Evolutionary conservation across 2,329 filamentous ascomycete genomes (phyloP).

Genomic region (Cytospora piceae): DNA sequence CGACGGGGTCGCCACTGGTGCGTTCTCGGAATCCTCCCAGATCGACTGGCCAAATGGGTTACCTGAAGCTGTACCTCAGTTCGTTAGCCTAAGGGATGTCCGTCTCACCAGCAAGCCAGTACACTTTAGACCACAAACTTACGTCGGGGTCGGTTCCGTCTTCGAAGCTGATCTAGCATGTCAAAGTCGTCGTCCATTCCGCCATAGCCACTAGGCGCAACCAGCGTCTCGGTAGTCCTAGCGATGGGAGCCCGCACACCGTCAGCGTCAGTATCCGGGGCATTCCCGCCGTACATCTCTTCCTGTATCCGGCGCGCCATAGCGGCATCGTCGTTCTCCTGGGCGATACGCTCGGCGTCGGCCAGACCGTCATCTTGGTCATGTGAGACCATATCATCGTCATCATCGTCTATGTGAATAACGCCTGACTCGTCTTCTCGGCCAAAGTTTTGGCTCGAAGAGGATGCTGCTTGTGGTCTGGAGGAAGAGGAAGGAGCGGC

Average conservation of each 20-base stretch:
- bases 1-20: not conserved
- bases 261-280: constrained; percentile 46
- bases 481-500: constrained; percentile 37
- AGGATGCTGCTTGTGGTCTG: constrained; percentile 32
- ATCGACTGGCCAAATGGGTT: constrained; percentile 47
- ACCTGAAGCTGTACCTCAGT: constrained; percentile 17
- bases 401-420: constrained; percentile 78
- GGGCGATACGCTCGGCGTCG: constrained; percentile 50
- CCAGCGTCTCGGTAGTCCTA: constrained; percentile 86
- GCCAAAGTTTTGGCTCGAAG: constrained; percentile 39
- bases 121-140: constrained; percentile 22
- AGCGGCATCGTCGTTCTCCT: constrained; percentile 86
- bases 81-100: constrained; percentile 14
- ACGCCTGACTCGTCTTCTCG: constrained; percentile 61
- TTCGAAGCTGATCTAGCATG: constrained; percentile 68
- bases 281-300: constrained; percentile 74
- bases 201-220: constrained; percentile 67
- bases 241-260: constrained; percentile 88
- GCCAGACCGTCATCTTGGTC: constrained; percentile 46
- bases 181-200: constrained; percentile 59
- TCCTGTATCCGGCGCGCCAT: constrained; percentile 92
- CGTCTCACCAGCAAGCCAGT: not conserved
- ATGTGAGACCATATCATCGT: constrained; percentile 54
- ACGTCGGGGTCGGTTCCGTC: constrained; percentile 42
- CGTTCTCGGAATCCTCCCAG: constrained; percentile 40